Evolutionary conservation across 2,329 filamentous ascomycete species (phyloP).

Genomic region (Trichoderma oligosporum): DNA sequence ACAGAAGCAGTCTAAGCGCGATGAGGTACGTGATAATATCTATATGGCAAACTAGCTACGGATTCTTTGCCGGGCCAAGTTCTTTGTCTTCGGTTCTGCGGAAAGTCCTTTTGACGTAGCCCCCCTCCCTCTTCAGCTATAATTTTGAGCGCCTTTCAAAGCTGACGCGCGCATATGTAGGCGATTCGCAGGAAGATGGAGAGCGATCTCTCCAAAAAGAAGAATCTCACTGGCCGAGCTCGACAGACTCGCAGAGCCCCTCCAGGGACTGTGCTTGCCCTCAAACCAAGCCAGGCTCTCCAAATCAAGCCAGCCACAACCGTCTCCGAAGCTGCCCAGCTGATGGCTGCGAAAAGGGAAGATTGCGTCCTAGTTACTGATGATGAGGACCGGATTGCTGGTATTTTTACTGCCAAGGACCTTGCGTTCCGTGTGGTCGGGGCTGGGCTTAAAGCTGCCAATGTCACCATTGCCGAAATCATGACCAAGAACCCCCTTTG

Average conservation of each 20-base stretch:
- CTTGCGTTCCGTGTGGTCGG: constrained; percentile 95
- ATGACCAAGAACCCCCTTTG: constrained; percentile 99
- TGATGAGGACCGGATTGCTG: constrained; percentile 94
- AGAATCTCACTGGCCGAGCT: constrained; percentile 71
- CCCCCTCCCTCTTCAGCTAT: background rate
- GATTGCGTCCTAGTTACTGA: constrained; percentile 97
- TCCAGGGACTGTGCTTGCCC: constrained; percentile 88
- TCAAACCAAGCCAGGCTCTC: constrained; percentile 91
- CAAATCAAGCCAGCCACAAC: constrained; percentile 96
- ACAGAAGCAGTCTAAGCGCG: constrained; percentile 93
- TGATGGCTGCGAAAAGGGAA: constrained; percentile 98
- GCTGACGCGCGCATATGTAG: constrained; percentile 45
- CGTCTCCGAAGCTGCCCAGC: constrained; percentile 91
- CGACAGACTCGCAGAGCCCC: constrained; percentile 89
- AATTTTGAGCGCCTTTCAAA: constrained; percentile 17
- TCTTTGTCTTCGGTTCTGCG: background rate
- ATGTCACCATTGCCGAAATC: constrained; percentile 92
- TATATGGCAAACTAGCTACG: background rate
- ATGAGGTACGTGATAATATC: constrained; percentile 73
- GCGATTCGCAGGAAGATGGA: constrained; percentile 97
- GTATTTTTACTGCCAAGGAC: constrained; percentile 99
- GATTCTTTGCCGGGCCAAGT: background rate
- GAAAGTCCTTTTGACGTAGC: background rate
- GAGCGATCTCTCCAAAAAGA: constrained; percentile 97
- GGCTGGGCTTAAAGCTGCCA: constrained; percentile 80